These are phyloP conservation scores for Collybia sordida DNA, from an alignment of 768 basidiomycete genomes.

Conservation along the genomic window DNA sequence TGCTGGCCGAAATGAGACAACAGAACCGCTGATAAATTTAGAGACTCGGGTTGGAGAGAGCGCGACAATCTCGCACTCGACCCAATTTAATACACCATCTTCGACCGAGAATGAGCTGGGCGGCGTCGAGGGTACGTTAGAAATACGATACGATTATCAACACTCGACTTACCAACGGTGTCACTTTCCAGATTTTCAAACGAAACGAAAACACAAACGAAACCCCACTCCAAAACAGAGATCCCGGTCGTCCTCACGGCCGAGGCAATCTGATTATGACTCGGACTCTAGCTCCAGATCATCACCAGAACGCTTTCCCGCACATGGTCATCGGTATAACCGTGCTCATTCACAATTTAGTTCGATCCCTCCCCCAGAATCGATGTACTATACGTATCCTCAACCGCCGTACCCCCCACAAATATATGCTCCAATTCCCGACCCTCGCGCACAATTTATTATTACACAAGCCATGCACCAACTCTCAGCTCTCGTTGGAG, in stretches of 20 bases:
- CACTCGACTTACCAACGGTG: not conserved
- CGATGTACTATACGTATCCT: constrained; percentile 16
- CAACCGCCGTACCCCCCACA: constrained; percentile 18
- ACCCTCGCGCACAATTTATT: constrained; percentile 41
- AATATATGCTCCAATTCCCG: constrained; percentile 31
- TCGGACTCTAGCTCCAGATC: constrained; percentile 4
- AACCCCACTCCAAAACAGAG: constrained; percentile 5
- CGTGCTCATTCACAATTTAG: constrained; percentile 15
- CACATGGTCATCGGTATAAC: constrained; percentile 3
- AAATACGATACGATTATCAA: too few species aligned
- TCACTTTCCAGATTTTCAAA: constrained; percentile 2
- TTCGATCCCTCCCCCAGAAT: constrained; percentile 15
- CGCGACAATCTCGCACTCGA: not conserved
- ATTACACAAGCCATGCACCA: constrained; percentile 45
- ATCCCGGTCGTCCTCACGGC: not conserved
- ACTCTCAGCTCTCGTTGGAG: constrained; percentile 27
- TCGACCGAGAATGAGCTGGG: constrained; percentile 7
- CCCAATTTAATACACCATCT: constrained; percentile 1
- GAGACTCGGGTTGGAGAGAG: too few species aligned
- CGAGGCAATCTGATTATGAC: constrained; percentile 1
- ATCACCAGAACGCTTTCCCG: constrained; percentile 5
- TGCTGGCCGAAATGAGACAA: not conserved
- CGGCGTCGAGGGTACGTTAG: constrained; percentile 1
- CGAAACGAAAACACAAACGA: constrained; percentile 3
- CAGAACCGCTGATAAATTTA: not conserved